Evolutionary conservation across 2,329 filamentous ascomycete genomes (phyloP), one percentile per base, ranked within the genome.

Genomic region (Leptodontidium sp.): DNA sequence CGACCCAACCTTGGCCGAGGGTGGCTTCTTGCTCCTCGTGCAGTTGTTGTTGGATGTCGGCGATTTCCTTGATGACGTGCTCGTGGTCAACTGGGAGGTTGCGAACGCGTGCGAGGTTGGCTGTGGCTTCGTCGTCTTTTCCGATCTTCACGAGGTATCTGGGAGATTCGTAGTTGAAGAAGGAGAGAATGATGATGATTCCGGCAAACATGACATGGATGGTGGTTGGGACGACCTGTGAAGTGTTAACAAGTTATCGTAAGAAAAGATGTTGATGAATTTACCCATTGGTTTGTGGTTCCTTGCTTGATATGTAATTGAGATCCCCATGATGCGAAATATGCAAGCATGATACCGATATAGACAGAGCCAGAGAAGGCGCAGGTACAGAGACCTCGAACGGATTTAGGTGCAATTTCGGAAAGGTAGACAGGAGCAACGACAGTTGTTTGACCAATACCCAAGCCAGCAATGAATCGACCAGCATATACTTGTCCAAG

Each of bases 201-300:
- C 87, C 87, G 1, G 91, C 89, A 75, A 94, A 93, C 76, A 93
- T 93, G 78, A 95, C 83, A 77, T 95, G 92, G 67, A 94, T 82
- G 73, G 88, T 89, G 52, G 91, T 93, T 0, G 92, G 92, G 0
- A 93, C 86, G 53, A 91, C 84, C 86, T 86, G 84, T 65, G 77
- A 75, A n/a, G 81, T 81, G 70, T 78, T 40, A 65, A 75, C 43
- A 75, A 70, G 47, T 43, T n/a, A 45, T 26, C 5, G 49, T 12
- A 47, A 14, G 24, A 15, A 5, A 8, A 7, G 17, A 6, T 4
- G 14, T 24, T 5, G 17, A 2, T 12, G 17, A 72, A 72, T 77
- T 65, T 75, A 79, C 78, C 86, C 86, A 88, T 71, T 84, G 83
- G 65, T 82, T 81, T 67, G 82, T 80, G 2, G 81, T 82, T n/a